Evolutionary conservation across 306 rosid genomes (phyloP).

Genomic region (Echinosophora koreensis): DNA sequence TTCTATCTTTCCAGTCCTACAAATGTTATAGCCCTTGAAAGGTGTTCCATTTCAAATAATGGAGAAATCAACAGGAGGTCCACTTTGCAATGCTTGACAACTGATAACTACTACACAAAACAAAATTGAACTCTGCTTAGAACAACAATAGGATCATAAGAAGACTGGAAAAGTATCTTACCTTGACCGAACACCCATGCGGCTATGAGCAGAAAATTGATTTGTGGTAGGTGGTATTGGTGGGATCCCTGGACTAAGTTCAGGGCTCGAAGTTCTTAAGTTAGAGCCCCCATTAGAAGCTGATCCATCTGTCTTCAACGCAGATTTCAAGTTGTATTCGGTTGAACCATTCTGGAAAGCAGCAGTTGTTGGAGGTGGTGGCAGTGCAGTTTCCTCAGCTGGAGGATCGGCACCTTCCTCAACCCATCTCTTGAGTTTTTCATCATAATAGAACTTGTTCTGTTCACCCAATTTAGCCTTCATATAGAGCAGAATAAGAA

Average conservation of each 20-base stretch:
- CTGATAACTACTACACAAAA: not conserved
- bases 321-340: slow-evolving; percentile 77
- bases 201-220: slow-evolving; percentile 76
- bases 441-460: slow-evolving; percentile 92
- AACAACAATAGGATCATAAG: not conserved
- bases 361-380: slow-evolving; percentile 82
- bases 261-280: slow-evolving; percentile 52
- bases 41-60: not conserved
- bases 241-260: slow-evolving; percentile 73
- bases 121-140: slow-evolving; percentile 6
- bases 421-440: slow-evolving; percentile 92
- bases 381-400: slow-evolving; percentile 74
- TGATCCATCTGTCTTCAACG: slow-evolving; percentile 63
- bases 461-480: slow-evolving; percentile 93
- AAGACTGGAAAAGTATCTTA: slow-evolving; percentile 42
- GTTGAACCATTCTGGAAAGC: slow-evolving; percentile 71
- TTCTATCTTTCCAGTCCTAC: not conserved
- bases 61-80: not conserved
- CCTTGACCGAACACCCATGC: slow-evolving; percentile 88
- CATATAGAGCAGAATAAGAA: slow-evolving; percentile 39
- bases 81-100: slow-evolving; percentile 23
- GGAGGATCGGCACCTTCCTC: slow-evolving; percentile 87
- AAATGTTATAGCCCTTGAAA: slow-evolving; percentile 11
- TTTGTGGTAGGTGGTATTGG: slow-evolving; percentile 82
- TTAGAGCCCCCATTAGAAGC: slow-evolving; percentile 54